Evolutionary conservation across 306 rosid genomes (phyloP), one percentile per base, ranked within the genome.

Genomic region (Psophocarpus tetragonolobus): DNA sequence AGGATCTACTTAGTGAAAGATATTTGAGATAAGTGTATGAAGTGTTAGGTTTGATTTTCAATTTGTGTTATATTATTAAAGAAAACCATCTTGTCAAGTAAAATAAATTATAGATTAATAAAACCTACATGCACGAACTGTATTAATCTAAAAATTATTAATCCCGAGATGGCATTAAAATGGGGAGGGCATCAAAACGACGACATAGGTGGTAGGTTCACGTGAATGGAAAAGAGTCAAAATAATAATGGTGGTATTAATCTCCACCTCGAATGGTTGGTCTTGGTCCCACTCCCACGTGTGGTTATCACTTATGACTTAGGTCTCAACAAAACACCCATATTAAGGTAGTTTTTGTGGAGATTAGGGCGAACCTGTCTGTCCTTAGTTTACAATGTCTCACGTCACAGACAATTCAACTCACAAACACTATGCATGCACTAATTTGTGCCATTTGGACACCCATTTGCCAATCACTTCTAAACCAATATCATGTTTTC

Each of bases 101-200:
- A 35, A 35, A 35, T 7, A 0, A 32, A 32, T 3, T 32, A 32
- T 32, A 38, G 54, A 47, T 47, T 17, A 47, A 47, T 50, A 17
- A 50, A 0, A 18, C 0, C 1, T 8, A 18, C 3, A 18, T 3
- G 26, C 57, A 50, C 57, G 57, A 17, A 50, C 11, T 50, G 6
- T 50, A 50, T 18, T 50, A 18, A 50, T 18, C 26, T 50, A 50
- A 6, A 50, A n/a, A 47, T 4, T 15, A 47, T 0, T 47, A 86
- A 75, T 75, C 78, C 79, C 68, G 33, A 78, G 13, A 24, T 1
- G 33, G 8, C 62, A 54, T 54, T 54, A 54, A 54, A 54, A 54
- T 54, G n/a, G 33, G 32, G 27, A 76, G n/a, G 74, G 77, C 92
- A 79, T 82, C 91, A 47, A 89, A 87, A 88, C 87, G 96, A 91